Evolutionary conservation across 768 basidiomycete genomes (phyloP).

Genomic region (Serendipita sp.): DNA sequence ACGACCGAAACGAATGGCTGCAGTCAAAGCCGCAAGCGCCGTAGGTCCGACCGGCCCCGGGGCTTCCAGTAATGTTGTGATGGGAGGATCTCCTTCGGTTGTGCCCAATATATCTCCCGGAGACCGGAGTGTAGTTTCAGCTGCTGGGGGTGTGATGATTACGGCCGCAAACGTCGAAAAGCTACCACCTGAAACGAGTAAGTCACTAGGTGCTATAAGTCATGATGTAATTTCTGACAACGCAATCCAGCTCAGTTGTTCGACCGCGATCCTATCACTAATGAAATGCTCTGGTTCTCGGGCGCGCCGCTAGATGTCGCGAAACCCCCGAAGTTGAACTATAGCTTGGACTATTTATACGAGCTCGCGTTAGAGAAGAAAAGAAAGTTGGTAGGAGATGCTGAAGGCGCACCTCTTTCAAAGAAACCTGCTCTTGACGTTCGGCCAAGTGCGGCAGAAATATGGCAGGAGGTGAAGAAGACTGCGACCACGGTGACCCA

Average conservation of each 20-base stretch:
- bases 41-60: background rate
- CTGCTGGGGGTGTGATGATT: slow-evolving; percentile 38
- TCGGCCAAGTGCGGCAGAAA: background rate
- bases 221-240: background rate
- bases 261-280: slow-evolving; percentile 68
- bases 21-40: slow-evolving; percentile 13
- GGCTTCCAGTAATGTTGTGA: background rate
- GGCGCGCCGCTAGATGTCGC: slow-evolving; percentile 62
- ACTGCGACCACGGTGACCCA: background rate
- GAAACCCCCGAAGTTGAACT: slow-evolving; percentile 24
- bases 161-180: slow-evolving; percentile 39
- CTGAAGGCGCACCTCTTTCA: background rate
- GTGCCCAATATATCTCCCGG: slow-evolving; percentile 9
- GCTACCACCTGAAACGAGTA: slow-evolving; percentile 54
- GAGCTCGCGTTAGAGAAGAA: background rate
- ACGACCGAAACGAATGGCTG: slow-evolving; percentile 9
- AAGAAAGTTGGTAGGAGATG: background rate
- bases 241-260: slow-evolving; percentile 50
- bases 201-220: slow-evolving; percentile 17
- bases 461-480: background rate
- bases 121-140: slow-evolving; percentile 51
- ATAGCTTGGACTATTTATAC: slow-evolving; percentile 4
- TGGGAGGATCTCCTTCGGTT: background rate
- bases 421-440: background rate
- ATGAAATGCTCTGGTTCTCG: slow-evolving; percentile 81